Evolutionary conservation across 2,329 filamentous ascomycete genomes (phyloP).

Genomic region (Trichoderma koningii): DNA sequence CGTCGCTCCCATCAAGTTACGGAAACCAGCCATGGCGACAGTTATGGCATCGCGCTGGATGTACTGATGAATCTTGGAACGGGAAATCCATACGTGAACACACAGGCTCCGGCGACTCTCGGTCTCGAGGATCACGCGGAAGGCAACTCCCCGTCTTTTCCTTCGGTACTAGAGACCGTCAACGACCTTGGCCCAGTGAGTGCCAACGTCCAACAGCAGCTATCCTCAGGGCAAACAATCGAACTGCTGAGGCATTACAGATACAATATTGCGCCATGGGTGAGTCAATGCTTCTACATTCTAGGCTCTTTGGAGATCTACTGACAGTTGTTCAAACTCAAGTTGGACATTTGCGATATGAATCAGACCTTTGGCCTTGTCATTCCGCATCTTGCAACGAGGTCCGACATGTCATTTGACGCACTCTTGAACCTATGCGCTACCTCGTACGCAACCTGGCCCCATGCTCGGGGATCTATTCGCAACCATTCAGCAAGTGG

Average conservation of each 20-base stretch:
- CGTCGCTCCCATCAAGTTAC: too few species aligned
- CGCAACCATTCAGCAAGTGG: neutral
- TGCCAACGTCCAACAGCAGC: neutral
- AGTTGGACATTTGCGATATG: constrained; percentile 15
- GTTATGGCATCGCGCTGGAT: constrained; percentile 4
- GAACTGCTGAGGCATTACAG: constrained; percentile 20
- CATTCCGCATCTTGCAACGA: constrained; percentile 13
- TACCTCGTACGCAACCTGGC: neutral
- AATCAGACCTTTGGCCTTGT: constrained; percentile 5
- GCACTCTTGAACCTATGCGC: constrained; percentile 5
- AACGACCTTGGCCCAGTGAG: neutral
- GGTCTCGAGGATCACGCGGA: neutral
- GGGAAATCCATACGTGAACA: neutral
- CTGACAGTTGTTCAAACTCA: neutral
- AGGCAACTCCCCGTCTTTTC: neutral
- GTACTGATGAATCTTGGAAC: constrained; percentile 12
- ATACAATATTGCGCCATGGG: constrained; percentile 18
- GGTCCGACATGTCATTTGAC: constrained; percentile 7
- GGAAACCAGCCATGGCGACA: neutral
- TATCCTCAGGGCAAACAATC: neutral
- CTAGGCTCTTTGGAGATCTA: fast-evolving
- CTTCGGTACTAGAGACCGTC: neutral
- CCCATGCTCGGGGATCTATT: too few species aligned
- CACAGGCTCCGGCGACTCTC: neutral
- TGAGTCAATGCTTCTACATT: neutral